Percentiles rank a stretch among this genome's conserved stretches.
Evolutionary conservation across 108 stramenopile genomes (phyloP).

Genomic region (Poteriospumella lacustris): DNA sequence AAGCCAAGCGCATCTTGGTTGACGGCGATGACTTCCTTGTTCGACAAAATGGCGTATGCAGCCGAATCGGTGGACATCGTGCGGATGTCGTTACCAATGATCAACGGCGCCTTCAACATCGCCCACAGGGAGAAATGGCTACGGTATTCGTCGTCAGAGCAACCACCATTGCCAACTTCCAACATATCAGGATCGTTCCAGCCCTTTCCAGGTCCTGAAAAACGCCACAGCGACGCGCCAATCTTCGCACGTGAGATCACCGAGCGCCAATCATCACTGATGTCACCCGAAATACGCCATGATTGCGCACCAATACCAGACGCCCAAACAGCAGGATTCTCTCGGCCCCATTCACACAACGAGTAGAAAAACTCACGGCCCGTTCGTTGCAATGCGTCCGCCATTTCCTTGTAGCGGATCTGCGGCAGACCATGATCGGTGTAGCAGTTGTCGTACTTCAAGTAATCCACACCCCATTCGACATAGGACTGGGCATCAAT

Average conservation of each 20-base stretch:
- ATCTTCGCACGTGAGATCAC: slow-evolving; percentile 27
- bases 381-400: slow-evolving; percentile 54
- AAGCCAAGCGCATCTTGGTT: slow-evolving; percentile 39
- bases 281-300: slow-evolving; percentile 60
- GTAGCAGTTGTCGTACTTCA: slow-evolving; percentile 64
- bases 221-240: slow-evolving; percentile 36
- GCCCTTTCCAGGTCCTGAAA: slow-evolving; percentile 46
- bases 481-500: slow-evolving; percentile 53
- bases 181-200: slow-evolving; percentile 64
- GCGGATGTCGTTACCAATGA: slow-evolving; percentile 55
- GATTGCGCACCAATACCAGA: slow-evolving; percentile 44
- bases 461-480: slow-evolving; percentile 54
- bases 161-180: slow-evolving; percentile 48
- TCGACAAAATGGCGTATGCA: slow-evolving; percentile 33
- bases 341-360: slow-evolving; percentile 58
- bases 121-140: slow-evolving; percentile 57
- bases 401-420: slow-evolving; percentile 40
- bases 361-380: slow-evolving; percentile 58
- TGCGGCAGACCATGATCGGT: slow-evolving; percentile 14
- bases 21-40: slow-evolving; percentile 38
- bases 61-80: slow-evolving; percentile 20
- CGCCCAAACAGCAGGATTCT: slow-evolving; percentile 49
- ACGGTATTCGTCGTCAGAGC: slow-evolving; percentile 45
- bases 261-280: slow-evolving; percentile 43
- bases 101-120: slow-evolving; percentile 54